Evolutionary conservation across 441 rosid genomes (phyloP).

Genomic region (Pelargonium hybrid): DNA sequence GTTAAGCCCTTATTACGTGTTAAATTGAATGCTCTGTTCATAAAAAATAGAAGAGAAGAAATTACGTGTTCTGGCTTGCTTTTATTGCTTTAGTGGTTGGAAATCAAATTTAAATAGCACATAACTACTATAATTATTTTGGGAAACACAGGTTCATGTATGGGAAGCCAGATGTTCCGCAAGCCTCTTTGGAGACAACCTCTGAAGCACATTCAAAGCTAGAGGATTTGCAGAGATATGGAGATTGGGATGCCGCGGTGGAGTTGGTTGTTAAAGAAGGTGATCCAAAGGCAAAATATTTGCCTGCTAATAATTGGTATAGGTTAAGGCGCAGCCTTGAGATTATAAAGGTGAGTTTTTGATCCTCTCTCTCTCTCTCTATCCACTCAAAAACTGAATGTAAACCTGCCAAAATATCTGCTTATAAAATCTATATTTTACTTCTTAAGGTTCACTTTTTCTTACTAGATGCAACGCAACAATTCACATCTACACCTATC

Average conservation of each 20-base stretch:
- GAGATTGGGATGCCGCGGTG: constrained; percentile 77
- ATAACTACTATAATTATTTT: constrained; percentile 12
- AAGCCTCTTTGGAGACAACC: constrained; percentile 54
- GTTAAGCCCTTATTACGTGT: too few relatives aligned
- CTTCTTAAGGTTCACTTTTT: too few relatives aligned
- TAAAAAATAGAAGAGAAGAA: too few relatives aligned
- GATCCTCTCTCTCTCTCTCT: not conserved
- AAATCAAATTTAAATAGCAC: not conserved
- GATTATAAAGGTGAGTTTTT: constrained; percentile 66
- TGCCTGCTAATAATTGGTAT: constrained; percentile 82
- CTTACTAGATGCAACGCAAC: too few relatives aligned
- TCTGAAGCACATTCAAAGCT: constrained; percentile 51
- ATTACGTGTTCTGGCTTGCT: not conserved
- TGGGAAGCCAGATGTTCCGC: constrained; percentile 88
- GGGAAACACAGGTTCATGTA: constrained; percentile 49
- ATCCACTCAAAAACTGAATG: too few relatives aligned
- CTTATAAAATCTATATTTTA: too few relatives aligned
- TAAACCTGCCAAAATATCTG: too few relatives aligned
- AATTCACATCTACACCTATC: not conserved
- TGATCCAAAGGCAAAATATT: constrained; percentile 42
- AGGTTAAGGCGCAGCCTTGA: constrained; percentile 80
- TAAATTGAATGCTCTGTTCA: too few relatives aligned
- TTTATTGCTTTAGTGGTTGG: not conserved
- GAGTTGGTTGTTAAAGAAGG: constrained; percentile 64
- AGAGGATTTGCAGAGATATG: constrained; percentile 39